These are phyloP conservation scores for Marchantia polymorpha DNA, from an alignment of 225 moss, liverwort and hornwort species.

Conservation along the genomic window DNA sequence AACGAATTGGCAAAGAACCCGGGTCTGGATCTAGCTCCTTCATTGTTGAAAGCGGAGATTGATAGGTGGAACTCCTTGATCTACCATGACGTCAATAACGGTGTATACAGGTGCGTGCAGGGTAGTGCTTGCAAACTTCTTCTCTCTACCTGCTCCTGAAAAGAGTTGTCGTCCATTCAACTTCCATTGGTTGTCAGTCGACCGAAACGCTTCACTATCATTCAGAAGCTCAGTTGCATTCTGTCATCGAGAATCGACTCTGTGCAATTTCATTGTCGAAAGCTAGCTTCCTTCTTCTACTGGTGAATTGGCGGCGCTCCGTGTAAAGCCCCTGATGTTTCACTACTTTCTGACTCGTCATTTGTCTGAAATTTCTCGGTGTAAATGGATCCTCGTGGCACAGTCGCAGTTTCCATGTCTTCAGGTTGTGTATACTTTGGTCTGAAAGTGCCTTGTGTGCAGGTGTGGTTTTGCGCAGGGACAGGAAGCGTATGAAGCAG, in stretches of 20 bases:
- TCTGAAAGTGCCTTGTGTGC: neutral
- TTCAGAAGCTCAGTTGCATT: no score
- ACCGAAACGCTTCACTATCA: no score
- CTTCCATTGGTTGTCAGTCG: no score
- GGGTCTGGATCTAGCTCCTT: slow-evolving; percentile 62
- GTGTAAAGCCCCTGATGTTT: no score
- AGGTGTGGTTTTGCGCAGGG: slow-evolving; percentile 95
- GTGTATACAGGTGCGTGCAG: slow-evolving; percentile 60
- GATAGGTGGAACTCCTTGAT: slow-evolving; percentile 70
- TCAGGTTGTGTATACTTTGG: neutral
- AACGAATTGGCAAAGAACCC: slow-evolving; percentile 71
- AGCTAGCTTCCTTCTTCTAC: no score
- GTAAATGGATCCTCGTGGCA: neutral
- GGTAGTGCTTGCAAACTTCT: neutral
- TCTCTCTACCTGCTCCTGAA: no score
- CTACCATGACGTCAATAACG: slow-evolving; percentile 81
- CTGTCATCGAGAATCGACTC: no score
- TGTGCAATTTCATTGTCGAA: no score
- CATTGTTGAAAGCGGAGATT: slow-evolving; percentile 49
- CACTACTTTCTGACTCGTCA: no score
- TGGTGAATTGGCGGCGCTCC: no score
- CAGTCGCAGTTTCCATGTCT: neutral
- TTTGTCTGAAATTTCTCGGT: no score
- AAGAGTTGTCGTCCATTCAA: no score
- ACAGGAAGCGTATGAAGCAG: slow-evolving; percentile 68